Conservation (phyloP, 805 yeast genomes). For the Lipomyces mesembrius region DNA sequence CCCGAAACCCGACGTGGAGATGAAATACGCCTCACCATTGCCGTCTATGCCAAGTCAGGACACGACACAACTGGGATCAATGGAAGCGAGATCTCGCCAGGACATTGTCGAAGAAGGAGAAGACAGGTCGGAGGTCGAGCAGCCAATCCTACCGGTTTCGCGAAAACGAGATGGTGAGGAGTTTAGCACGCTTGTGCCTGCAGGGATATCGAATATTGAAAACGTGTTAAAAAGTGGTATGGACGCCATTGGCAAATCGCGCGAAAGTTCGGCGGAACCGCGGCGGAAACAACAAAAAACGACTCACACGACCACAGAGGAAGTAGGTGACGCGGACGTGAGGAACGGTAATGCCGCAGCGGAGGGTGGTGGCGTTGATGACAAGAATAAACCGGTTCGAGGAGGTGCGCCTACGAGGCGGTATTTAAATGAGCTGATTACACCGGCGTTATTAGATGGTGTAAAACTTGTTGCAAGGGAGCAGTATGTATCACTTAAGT, state of each 20-base stretch:
- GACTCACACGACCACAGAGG: not conserved
- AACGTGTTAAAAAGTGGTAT: not conserved
- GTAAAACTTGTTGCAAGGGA: slow-evolving; percentile 57
- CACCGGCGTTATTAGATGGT: slow-evolving; percentile 68
- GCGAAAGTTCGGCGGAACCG: not conserved
- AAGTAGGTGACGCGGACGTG: not conserved
- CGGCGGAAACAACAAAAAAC: not conserved
- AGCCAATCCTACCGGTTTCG: not conserved
- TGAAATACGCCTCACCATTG: not conserved
- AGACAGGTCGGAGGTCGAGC: not conserved
- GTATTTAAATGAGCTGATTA: slow-evolving; percentile 67
- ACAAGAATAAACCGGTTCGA: slow-evolving; percentile 34
- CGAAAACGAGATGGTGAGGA: not conserved
- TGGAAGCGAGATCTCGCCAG: not conserved
- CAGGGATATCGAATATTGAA: not conserved
- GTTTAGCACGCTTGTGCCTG: not conserved
- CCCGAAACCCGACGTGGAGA: not conserved
- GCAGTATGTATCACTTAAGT: slow-evolving; percentile 39
- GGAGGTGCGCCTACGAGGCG: slow-evolving; percentile 76
- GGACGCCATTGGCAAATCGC: not conserved
- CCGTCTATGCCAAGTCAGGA: not conserved
- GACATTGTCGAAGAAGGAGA: not conserved
- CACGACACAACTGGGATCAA: not conserved
- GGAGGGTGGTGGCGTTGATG: not conserved
- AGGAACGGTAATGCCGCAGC: not conserved